These are phyloP conservation scores for Kuraishia ogatae DNA, from an alignment of 805 yeast genomes.

Conservation along the genomic window DNA sequence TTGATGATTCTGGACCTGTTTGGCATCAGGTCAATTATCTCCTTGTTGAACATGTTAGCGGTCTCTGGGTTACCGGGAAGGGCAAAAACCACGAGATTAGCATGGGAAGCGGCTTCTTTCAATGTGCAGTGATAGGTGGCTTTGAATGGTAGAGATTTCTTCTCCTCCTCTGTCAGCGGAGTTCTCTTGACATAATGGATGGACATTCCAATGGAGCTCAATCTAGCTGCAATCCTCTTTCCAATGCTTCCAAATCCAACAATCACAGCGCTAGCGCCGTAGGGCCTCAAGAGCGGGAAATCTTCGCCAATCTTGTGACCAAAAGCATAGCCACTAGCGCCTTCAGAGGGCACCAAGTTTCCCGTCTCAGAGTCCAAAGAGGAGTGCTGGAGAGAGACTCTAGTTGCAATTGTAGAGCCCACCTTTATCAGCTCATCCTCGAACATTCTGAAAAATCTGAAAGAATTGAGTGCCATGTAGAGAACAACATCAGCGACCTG, in stretches of 20 bases:
- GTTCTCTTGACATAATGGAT: slow-evolving; percentile 54
- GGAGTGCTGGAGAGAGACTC: slow-evolving; percentile 28
- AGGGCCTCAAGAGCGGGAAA: slow-evolving; percentile 37
- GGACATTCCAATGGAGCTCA: slow-evolving; percentile 54
- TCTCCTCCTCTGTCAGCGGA: slow-evolving; percentile 28
- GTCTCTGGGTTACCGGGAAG: slow-evolving; percentile 61
- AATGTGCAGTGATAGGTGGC: slow-evolving; percentile 38
- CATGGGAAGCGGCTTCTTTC: slow-evolving; percentile 23
- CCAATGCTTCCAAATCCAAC: slow-evolving; percentile 79
- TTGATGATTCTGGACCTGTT: slow-evolving; percentile 57
- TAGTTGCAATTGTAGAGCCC: slow-evolving; percentile 35
- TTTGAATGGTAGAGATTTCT: slow-evolving; percentile 30
- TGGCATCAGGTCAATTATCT: slow-evolving; percentile 36
- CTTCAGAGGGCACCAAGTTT: slow-evolving; percentile 13
- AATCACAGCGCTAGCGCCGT: slow-evolving; percentile 48
- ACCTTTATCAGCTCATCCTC: slow-evolving; percentile 29
- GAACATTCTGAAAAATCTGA: slow-evolving; percentile 46
- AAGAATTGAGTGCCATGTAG: slow-evolving; percentile 46
- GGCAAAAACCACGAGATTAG: slow-evolving; percentile 56
- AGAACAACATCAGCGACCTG: slow-evolving; percentile 72
- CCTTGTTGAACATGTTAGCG: slow-evolving; percentile 39
- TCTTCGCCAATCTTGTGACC: slow-evolving; percentile 39
- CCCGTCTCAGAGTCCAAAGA: slow-evolving; percentile 25
- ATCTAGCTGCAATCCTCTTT: slow-evolving; percentile 46
- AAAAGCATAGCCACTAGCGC: slow-evolving; percentile 24